A percentile compares a stretch with the other conserved stretches of the same genome.
Evolutionary conservation across 2,329 filamentous ascomycete species (phyloP).

Genomic region (Colletotrichum horii): DNA sequence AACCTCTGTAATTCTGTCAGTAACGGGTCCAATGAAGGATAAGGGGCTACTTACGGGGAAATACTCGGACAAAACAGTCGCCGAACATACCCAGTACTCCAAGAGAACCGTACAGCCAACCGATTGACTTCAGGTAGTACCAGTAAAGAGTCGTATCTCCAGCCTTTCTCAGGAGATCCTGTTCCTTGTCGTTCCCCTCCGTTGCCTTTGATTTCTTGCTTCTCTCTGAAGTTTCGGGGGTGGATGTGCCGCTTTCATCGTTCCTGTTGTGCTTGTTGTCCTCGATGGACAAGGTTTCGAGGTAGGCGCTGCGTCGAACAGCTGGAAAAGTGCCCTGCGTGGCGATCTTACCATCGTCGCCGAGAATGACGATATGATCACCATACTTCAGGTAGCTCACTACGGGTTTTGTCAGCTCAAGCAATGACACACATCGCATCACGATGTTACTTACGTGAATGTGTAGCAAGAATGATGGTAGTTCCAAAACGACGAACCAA

Average conservation of each 20-base stretch:
- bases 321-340: neutral
- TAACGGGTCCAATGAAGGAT: fast-evolving
- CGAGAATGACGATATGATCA: neutral
- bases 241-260: neutral
- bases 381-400: neutral
- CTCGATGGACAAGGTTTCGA: neutral
- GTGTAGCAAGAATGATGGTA: conserved; percentile 38
- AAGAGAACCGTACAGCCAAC: conserved; percentile 1
- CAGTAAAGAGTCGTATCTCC: conserved; percentile 1
- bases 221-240: neutral
- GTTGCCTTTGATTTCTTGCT: neutral
- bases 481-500: conserved; percentile 35
- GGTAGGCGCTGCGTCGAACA: neutral
- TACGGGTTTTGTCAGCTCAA: neutral
- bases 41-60: neutral
- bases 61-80: neutral
- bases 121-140: conserved; percentile 14
- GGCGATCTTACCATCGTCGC: neutral
- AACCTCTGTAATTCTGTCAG: neutral
- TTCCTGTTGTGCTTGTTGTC: neutral
- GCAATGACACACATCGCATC: neutral
- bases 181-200: neutral
- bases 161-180: neutral
- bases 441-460: conserved; percentile 27
- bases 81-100: neutral